A percentile compares a stretch with the other conserved stretches of the same genome.
These are phyloP conservation scores for Boehmeria nivea DNA, from an alignment of 306 rosid genomes.

Conservation along the genomic window DNA sequence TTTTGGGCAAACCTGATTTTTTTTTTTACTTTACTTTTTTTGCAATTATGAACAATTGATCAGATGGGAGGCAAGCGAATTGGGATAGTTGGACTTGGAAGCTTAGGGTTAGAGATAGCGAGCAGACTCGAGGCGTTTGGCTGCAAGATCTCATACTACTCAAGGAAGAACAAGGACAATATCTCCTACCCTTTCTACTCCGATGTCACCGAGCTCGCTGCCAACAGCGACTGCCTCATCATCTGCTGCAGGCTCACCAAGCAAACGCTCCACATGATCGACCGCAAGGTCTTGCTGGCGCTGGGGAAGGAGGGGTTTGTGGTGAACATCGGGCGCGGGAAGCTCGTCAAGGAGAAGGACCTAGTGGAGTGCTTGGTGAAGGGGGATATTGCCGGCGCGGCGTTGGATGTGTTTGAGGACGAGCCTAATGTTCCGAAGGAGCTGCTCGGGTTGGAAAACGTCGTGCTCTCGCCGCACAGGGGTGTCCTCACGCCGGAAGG, in stretches of 20 bases:
- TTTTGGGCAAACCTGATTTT: too few species aligned
- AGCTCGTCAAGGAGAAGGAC: not conserved
- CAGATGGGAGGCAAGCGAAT: conserved; percentile 6
- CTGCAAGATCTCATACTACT: not conserved
- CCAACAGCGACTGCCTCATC: not conserved
- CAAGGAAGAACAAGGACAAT: not conserved
- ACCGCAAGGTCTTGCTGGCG: not conserved
- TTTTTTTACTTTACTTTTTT: not conserved
- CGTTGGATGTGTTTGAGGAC: conserved; percentile 7
- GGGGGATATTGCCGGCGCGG: not conserved
- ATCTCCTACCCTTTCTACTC: not conserved
- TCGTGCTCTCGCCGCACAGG: conserved; percentile 1
- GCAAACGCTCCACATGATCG: not conserved
- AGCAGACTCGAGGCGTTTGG: conserved; percentile 1
- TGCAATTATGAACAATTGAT: not conserved
- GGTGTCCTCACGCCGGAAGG: not conserved
- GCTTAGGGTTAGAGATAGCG: not conserved
- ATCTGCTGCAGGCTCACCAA: not conserved
- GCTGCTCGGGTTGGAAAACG: not conserved
- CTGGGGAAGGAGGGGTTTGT: not conserved
- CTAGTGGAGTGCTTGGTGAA: not conserved
- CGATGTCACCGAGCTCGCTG: not conserved
- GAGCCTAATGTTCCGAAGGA: conserved; percentile 2
- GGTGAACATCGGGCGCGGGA: conserved; percentile 1
- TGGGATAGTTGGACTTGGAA: not conserved